These are phyloP conservation scores for Dipodascopsis uninucleata DNA, from an alignment of 805 yeast species.

Conservation along the genomic window DNA sequence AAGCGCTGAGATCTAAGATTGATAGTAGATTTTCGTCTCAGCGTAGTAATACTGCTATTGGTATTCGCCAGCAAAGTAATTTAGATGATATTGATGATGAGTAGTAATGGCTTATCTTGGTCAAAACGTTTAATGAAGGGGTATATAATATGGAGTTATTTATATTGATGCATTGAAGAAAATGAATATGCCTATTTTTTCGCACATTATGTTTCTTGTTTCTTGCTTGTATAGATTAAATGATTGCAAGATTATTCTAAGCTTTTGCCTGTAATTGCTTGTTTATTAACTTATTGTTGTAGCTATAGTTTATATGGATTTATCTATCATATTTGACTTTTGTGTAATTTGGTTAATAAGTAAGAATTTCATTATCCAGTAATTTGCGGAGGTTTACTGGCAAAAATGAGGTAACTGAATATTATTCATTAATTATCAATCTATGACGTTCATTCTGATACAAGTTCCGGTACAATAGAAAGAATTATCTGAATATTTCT, in stretches of 20 bases:
- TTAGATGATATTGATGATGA: conserved; percentile 13
- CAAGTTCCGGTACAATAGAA: too few relatives aligned
- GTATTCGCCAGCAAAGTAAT: too few relatives aligned
- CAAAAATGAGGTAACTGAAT: neutral
- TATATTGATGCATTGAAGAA: too few relatives aligned
- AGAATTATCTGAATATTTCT: conserved; percentile 1
- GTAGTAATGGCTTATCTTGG: too few relatives aligned
- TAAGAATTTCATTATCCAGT: neutral
- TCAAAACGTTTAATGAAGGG: too few relatives aligned
- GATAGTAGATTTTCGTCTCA: neutral
- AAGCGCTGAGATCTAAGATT: neutral
- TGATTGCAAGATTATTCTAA: too few relatives aligned
- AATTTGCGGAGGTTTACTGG: neutral
- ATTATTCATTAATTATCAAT: neutral
- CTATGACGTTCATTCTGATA: neutral
- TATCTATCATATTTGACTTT: neutral
- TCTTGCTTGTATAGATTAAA: too few relatives aligned
- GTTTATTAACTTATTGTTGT: too few relatives aligned
- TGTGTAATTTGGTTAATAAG: neutral
- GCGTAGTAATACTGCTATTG: neutral
- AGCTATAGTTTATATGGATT: neutral
- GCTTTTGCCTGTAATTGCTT: too few relatives aligned
- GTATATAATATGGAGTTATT: too few relatives aligned
- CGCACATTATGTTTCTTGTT: too few relatives aligned
- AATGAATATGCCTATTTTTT: too few relatives aligned